phyloP scores from a whole-genome alignment of 78 protist genomes.

The Dictyostelium intermedium region DNA sequence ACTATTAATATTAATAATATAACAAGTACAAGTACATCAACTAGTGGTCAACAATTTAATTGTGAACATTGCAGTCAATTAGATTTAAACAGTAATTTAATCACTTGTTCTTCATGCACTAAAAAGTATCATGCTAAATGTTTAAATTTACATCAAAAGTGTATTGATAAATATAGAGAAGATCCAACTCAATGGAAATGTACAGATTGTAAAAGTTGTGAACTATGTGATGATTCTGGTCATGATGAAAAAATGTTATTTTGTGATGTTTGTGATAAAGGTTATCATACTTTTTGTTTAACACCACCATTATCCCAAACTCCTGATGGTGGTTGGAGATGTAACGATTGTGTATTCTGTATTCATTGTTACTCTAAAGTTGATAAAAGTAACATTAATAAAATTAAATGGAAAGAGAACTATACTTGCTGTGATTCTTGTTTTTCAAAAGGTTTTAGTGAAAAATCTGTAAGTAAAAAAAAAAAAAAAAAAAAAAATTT shows the following conservation, averaged over 20 bases:
- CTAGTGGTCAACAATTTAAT: neutral
- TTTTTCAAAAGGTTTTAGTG: neutral
- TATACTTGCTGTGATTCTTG: constrained; percentile 58
- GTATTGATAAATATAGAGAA: constrained; percentile 20
- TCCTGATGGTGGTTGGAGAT: constrained; percentile 81
- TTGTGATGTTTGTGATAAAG: constrained; percentile 82
- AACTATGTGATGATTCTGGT: constrained; percentile 55
- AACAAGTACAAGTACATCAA: neutral
- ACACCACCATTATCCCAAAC: constrained; percentile 27
- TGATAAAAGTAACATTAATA: neutral
- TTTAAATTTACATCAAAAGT: neutral
- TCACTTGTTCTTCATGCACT: constrained; percentile 6
- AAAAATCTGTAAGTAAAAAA: constrained; percentile 8
- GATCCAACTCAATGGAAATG: constrained; percentile 47
- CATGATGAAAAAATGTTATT: constrained; percentile 62
- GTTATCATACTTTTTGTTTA: constrained; percentile 78
- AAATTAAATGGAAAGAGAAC: constrained; percentile 20
- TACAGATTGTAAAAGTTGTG: constrained; percentile 77
- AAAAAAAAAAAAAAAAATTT: neutral
- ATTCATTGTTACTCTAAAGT: constrained; percentile 47
- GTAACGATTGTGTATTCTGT: constrained; percentile 48
- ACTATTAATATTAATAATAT: neutral
- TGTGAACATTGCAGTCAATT: constrained; percentile 14
- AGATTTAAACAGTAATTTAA: neutral
- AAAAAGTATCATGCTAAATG: constrained; percentile 30